phyloP scores from a whole-genome alignment of 129 eudicot species.

The Sambucus nigra region DNA sequence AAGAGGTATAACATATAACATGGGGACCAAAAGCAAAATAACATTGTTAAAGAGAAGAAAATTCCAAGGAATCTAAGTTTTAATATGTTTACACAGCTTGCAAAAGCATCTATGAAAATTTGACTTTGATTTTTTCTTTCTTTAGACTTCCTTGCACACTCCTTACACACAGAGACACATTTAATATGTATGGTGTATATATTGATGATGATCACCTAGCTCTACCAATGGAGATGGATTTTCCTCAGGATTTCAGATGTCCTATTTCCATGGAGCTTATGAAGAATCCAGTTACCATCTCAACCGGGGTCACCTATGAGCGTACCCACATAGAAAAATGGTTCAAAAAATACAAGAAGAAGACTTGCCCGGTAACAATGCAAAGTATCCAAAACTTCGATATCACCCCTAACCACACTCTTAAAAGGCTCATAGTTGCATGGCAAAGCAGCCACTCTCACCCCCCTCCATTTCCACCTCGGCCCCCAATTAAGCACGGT shows the following conservation, averaged over 20 bases:
- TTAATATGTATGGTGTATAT: not conserved
- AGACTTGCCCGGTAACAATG: slow-evolving; percentile 81
- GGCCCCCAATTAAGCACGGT: slow-evolving; percentile 27
- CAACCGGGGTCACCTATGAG: slow-evolving; percentile 72
- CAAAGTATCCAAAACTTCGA: slow-evolving; percentile 35
- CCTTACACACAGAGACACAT: not conserved
- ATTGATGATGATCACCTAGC: not conserved
- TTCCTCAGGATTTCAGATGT: slow-evolving; percentile 72
- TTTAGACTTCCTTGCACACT: not conserved
- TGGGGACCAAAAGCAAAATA: too few species aligned
- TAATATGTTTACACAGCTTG: not conserved
- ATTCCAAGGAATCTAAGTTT: too few species aligned
- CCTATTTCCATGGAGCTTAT: slow-evolving; percentile 89
- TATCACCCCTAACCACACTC: slow-evolving; percentile 71
- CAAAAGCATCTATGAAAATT: not conserved
- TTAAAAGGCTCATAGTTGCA: slow-evolving; percentile 53
- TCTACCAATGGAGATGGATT: slow-evolving; percentile 21
- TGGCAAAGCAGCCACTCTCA: slow-evolving; percentile 31
- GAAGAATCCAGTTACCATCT: slow-evolving; percentile 79
- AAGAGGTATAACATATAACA: too few species aligned
- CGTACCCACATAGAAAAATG: slow-evolving; percentile 64
- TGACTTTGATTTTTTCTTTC: not conserved
- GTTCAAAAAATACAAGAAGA: slow-evolving; percentile 56
- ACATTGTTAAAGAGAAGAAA: too few species aligned
- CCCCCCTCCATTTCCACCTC: slow-evolving; percentile 8